Conservation (phyloP, 2,329 filamentous ascomycete genomes). For the Arthrobotrys musiformis region DNA sequence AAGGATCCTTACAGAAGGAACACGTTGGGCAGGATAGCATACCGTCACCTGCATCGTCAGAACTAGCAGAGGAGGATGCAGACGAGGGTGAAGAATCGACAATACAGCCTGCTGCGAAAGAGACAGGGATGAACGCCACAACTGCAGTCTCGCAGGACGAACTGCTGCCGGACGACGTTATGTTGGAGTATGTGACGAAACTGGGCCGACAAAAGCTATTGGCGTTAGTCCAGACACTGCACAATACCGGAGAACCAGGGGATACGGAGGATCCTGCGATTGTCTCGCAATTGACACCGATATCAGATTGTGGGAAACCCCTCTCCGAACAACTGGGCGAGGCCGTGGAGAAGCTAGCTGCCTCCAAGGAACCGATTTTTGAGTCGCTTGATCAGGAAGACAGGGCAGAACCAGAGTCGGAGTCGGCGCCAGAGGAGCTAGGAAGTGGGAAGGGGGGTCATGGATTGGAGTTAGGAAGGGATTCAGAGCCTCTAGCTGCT, state of each 20-base stretch:
- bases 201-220: slow-evolving; percentile 20
- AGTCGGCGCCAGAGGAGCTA: not conserved
- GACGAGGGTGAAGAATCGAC: not conserved
- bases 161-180: slow-evolving; percentile 28
- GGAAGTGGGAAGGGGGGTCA: not conserved
- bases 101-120: not conserved
- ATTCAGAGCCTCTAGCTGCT: not conserved
- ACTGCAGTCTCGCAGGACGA: slow-evolving; percentile 23
- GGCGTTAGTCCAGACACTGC: slow-evolving; percentile 22
- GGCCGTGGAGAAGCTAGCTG: slow-evolving; percentile 30
- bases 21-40: slow-evolving; percentile 25
- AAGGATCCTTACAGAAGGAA: slow-evolving; percentile 43
- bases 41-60: slow-evolving; percentile 35
- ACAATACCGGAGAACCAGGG: not conserved
- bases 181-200: slow-evolving; percentile 35
- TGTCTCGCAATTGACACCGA: slow-evolving; percentile 36
- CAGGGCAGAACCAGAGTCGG: not conserved
- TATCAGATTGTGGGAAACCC: slow-evolving; percentile 44
- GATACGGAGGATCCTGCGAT: slow-evolving; percentile 17
- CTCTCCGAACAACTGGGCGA: slow-evolving; percentile 30
- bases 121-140: slow-evolving; percentile 3
- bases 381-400: not conserved
- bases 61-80: not conserved
- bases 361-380: not conserved
- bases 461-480: not conserved